phyloP scores from a whole-genome alignment of 1,284 basidiomycete genomes.

The Takashimella tepidaria region DNA sequence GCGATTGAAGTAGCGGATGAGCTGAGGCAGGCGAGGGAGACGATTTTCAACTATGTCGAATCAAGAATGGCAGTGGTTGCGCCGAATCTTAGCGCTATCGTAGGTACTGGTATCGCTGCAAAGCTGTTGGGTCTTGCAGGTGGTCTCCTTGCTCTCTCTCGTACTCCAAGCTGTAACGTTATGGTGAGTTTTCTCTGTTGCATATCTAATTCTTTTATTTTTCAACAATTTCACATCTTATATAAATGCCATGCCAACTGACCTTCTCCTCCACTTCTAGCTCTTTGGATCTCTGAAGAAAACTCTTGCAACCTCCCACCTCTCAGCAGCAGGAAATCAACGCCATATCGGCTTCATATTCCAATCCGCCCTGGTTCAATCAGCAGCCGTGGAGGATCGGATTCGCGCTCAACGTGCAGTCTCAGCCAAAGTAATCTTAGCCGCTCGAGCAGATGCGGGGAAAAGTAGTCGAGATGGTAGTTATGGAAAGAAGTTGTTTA shows the following conservation, averaged over 20 bases:
- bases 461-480: conserved; percentile 70
- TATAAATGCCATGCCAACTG: neutral
- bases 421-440: conserved; percentile 83
- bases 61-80: conserved; percentile 97
- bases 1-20: conserved; percentile 84
- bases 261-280: conserved; percentile 46
- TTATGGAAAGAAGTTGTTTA: conserved; percentile 73
- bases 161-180: conserved; percentile 94
- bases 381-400: conserved; percentile 84
- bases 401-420: conserved; percentile 88
- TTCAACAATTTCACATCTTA: too few species aligned
- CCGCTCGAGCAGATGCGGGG: conserved; percentile 88
- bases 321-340: conserved; percentile 59
- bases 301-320: conserved; percentile 72
- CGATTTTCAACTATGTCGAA: conserved; percentile 98
- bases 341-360: conserved; percentile 97
- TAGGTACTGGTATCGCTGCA: conserved; percentile 95
- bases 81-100: conserved; percentile 95
- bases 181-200: conserved; percentile 58
- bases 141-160: conserved; percentile 80
- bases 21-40: conserved; percentile 80
- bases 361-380: conserved; percentile 80
- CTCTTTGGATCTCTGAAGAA: conserved; percentile 91
- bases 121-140: conserved; percentile 97
- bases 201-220: conserved; percentile 1